Evolutionary conservation across 768 basidiomycete species (phyloP).

Genomic region (Pleurotus pulmonarius): DNA sequence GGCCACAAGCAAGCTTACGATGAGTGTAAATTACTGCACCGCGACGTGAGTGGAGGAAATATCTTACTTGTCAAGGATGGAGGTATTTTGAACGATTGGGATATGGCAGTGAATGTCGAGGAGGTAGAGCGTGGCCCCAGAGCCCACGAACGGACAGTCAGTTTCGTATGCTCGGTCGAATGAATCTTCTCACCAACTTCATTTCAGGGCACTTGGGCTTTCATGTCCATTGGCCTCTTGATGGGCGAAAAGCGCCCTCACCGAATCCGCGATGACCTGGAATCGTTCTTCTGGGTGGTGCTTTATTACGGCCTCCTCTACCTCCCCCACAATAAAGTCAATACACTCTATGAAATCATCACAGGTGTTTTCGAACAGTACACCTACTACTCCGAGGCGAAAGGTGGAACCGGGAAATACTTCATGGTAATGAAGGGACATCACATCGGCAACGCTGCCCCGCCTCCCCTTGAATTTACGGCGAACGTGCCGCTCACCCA

Average conservation of each 20-base stretch:
- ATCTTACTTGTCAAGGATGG: background rate
- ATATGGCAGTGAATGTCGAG: background rate
- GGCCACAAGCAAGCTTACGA: constrained; percentile 8
- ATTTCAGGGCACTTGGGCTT: constrained; percentile 29
- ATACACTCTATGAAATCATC: too few relatives aligned
- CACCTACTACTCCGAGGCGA: too few relatives aligned
- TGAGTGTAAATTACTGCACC: constrained; percentile 6
- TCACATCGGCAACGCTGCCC: too few relatives aligned
- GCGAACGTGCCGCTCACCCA: too few relatives aligned
- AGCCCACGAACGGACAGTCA: background rate
- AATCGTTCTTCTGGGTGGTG: constrained; percentile 24
- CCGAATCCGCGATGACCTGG: constrained; percentile 23
- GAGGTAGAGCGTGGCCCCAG: background rate
- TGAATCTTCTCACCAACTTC: too few relatives aligned
- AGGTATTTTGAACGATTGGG: constrained; percentile 11
- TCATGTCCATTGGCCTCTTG: constrained; percentile 23
- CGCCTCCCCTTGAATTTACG: too few relatives aligned
- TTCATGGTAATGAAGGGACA: too few relatives aligned
- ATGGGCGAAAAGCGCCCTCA: constrained; percentile 11
- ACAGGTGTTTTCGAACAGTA: too few relatives aligned
- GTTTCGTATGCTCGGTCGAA: background rate
- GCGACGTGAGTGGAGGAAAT: constrained; percentile 9
- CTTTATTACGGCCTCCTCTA: constrained; percentile 13
- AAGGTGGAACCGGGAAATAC: too few relatives aligned
- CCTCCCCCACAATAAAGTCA: constrained; percentile 4